Evolutionary conservation across 2,329 filamentous ascomycete genomes (phyloP).

Genomic region (Alternaria sp.): DNA sequence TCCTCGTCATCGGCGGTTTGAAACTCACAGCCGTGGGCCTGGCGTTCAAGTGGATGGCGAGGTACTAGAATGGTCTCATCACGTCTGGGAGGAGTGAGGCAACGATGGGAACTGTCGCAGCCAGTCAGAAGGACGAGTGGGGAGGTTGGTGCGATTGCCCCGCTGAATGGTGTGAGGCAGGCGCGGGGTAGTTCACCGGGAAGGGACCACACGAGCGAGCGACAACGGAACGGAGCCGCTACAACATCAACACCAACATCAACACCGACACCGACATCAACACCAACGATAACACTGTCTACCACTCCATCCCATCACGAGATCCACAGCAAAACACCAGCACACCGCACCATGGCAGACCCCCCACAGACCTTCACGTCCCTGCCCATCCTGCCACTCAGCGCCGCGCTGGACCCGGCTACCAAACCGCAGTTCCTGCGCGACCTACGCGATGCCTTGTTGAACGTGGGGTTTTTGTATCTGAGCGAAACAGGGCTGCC

Average conservation of each 20-base stretch:
- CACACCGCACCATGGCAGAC: neutral
- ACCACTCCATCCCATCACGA: neutral
- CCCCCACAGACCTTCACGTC: slow-evolving; percentile 65
- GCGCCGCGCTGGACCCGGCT: slow-evolving; percentile 66
- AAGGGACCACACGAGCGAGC: neutral
- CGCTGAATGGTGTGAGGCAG: slow-evolving; percentile 18
- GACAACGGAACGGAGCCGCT: neutral
- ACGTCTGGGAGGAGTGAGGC: neutral
- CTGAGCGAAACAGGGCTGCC: slow-evolving; percentile 72
- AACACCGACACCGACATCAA: neutral
- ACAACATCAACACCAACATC: neutral
- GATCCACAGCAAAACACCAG: neutral
- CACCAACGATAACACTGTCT: neutral
- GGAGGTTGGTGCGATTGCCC: slow-evolving; percentile 27
- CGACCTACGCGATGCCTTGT: slow-evolving; percentile 74
- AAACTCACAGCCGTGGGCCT: slow-evolving; percentile 41
- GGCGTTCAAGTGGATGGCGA: slow-evolving; percentile 34
- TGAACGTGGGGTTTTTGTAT: slow-evolving; percentile 90
- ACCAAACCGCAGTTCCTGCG: slow-evolving; percentile 77
- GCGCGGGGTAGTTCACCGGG: neutral
- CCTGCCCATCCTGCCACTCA: slow-evolving; percentile 79
- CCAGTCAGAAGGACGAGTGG: neutral
- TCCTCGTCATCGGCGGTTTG: slow-evolving; percentile 35
- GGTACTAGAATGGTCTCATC: slow-evolving; percentile 15
- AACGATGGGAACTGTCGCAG: neutral